Evolutionary conservation across 2,329 filamentous ascomycete species (phyloP), one percentile per base, ranked within the genome.

Genomic region (Arthrobotrys musiformis): DNA sequence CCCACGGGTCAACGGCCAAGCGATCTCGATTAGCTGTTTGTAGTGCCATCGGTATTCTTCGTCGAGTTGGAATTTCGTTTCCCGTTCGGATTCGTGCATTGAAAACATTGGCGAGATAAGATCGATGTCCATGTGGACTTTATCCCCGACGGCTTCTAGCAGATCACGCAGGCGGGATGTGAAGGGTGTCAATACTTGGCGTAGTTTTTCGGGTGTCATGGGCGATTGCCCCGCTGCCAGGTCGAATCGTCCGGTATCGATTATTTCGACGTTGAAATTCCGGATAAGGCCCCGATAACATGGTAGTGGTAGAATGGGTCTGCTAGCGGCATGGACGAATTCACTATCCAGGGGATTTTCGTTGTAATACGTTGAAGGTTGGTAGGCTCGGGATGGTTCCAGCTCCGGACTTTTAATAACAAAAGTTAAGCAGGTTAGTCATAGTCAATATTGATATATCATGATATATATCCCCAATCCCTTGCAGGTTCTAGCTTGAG

Each of bases 111-210:
- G 67, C 13, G 67, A 62, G 4, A 70, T 48, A 17, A 74, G 35
- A 52, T 62, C 60, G n/a, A 74, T 62, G n/a, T 67, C 62, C 52
- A 74, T 54, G n/a, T 68, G 62, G 22, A 68, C 54, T 15, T 62
- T 74, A 11, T 54, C 61, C 42, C 35, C 44, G 22, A 26, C 42
- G 7, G 37, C 42, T 24, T 42, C 44, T 4, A 74, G 33, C n/a
- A 74, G 40, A n/a, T 58, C 48, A 7, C 70, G 62, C 4, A 74
- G 26, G 5, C 70, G 50, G 26, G 48, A 44, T 2, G 50, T 35
- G 54, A 74, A 74, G 1, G 70, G 70, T 35, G 60, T 62, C 28
- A 74, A 28, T 1, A 74, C 11, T 9, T 67, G 70, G 13, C 70
- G 70, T 19, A 74, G 54, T 17, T 61, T 64, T 17, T 58, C 60